These are phyloP conservation scores for Gautieria morchelliformis DNA, from an alignment of 768 basidiomycete genomes.

Conservation along the genomic window DNA sequence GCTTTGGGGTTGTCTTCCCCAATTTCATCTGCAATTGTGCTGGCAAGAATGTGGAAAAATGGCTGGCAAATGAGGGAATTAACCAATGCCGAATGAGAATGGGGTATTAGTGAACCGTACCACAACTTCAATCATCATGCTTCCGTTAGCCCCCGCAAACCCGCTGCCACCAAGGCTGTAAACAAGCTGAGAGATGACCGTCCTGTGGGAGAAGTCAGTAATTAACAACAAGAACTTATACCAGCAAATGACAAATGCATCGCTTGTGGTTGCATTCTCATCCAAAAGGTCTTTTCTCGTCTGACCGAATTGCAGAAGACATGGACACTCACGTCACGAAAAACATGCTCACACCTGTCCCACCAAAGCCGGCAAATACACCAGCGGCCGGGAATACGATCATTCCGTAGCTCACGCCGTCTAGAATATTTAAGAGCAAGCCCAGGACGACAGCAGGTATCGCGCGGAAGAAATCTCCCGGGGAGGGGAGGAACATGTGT, in stretches of 20 bases:
- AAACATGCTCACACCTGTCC: constrained; percentile 92
- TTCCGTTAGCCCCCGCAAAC: constrained; percentile 85
- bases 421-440: constrained; percentile 78
- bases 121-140: constrained; percentile 99
- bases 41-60: constrained; percentile 90
- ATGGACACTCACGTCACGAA: constrained; percentile 47
- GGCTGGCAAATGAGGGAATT: constrained; percentile 39
- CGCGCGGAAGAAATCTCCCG: constrained; percentile 17
- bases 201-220: constrained; percentile 10
- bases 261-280: no score
- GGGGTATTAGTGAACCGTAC: constrained; percentile 35
- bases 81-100: not conserved
- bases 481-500: not conserved
- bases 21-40: constrained; percentile 59
- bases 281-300: no score
- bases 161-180: constrained; percentile 83
- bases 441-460: constrained; percentile 85
- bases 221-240: no score
- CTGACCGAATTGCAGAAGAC: no score
- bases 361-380: constrained; percentile 71
- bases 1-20: constrained; percentile 59
- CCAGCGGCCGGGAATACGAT: constrained; percentile 85
- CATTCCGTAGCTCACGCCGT: constrained; percentile 96
- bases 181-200: constrained; percentile 71
- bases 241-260: no score